phyloP scores from a whole-genome alignment of 352 stramenopile species.

The Globisporangium middletonii region DNA sequence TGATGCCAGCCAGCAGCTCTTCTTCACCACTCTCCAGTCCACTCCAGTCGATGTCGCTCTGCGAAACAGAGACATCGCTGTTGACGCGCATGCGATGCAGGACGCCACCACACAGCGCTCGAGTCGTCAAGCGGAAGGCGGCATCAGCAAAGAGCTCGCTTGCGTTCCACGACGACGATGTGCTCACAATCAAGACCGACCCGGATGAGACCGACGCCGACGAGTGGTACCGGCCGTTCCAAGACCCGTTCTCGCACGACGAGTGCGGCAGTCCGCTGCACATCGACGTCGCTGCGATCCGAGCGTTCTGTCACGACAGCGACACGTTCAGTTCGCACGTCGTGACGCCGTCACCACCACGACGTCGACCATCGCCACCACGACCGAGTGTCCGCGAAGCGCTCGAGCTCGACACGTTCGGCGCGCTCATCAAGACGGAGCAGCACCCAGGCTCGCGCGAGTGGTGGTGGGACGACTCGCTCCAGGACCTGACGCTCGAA shows the following conservation, averaged over 20 bases:
- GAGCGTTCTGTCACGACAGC: not conserved
- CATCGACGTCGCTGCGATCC: constrained; percentile 5
- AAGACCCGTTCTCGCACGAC: not conserved
- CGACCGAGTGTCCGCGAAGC: constrained; percentile 12
- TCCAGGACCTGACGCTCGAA: constrained; percentile 32
- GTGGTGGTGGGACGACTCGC: constrained; percentile 42
- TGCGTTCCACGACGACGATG: constrained; percentile 2
- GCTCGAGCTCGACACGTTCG: constrained; percentile 1
- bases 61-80: not conserved
- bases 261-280: not conserved
- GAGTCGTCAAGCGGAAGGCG: constrained; percentile 1
- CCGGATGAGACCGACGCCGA: not conserved
- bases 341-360: not conserved
- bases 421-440: constrained; percentile 10
- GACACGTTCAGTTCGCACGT: not conserved
- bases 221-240: not conserved
- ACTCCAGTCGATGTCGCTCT: constrained; percentile 1
- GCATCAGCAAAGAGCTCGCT: not conserved
- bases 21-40: not conserved
- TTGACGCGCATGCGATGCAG: not conserved
- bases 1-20: constrained; percentile 11
- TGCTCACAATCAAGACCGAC: not conserved
- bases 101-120: not conserved
- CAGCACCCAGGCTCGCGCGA: constrained; percentile 12
- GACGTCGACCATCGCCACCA: not conserved